Evolutionary conservation across 1,284 basidiomycete species (phyloP).

Genomic region (Erythrobasidium hasegawianum): DNA sequence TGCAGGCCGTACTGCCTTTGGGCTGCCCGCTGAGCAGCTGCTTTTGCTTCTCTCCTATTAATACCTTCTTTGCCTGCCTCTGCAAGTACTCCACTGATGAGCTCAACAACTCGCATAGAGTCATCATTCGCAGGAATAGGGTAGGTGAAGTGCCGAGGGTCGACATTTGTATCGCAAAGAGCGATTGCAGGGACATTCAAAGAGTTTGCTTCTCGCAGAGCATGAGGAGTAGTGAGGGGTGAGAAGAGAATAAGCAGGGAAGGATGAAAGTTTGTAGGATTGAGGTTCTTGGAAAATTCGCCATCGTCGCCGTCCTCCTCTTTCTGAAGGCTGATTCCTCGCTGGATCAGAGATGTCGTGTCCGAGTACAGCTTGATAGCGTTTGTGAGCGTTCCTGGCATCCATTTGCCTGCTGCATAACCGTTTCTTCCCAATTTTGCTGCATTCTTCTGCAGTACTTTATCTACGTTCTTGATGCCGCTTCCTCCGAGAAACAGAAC

Average conservation of each 20-base stretch:
- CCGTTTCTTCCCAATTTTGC: slow-evolving; percentile 69
- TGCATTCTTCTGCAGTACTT: slow-evolving; percentile 71
- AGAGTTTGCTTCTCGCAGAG: slow-evolving; percentile 51
- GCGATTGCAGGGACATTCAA: slow-evolving; percentile 53
- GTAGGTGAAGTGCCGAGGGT: slow-evolving; percentile 95
- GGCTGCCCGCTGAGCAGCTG: not conserved
- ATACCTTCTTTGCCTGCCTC: slow-evolving; percentile 81
- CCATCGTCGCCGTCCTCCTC: slow-evolving; percentile 4
- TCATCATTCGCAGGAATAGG: slow-evolving; percentile 98
- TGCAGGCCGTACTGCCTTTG: not conserved
- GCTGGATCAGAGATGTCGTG: slow-evolving; percentile 36
- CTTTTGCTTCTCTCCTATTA: slow-evolving; percentile 19
- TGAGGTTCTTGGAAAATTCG: not conserved
- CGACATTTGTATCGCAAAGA: slow-evolving; percentile 90
- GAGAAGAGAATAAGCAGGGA: slow-evolving; percentile 43
- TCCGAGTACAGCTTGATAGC: slow-evolving; percentile 56
- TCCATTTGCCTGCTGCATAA: slow-evolving; percentile 82
- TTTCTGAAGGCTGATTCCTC: not conserved
- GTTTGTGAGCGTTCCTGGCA: slow-evolving; percentile 91
- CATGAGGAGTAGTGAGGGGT: slow-evolving; percentile 46
- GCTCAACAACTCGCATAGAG: slow-evolving; percentile 79
- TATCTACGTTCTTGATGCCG: slow-evolving; percentile 40
- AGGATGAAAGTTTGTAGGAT: slow-evolving; percentile 41
- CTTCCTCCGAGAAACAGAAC: slow-evolving; percentile 73
- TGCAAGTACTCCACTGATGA: slow-evolving; percentile 84